These are phyloP conservation scores for Heterobasidion occidentale DNA, from an alignment of 1,284 basidiomycete genomes.

Conservation along the genomic window DNA sequence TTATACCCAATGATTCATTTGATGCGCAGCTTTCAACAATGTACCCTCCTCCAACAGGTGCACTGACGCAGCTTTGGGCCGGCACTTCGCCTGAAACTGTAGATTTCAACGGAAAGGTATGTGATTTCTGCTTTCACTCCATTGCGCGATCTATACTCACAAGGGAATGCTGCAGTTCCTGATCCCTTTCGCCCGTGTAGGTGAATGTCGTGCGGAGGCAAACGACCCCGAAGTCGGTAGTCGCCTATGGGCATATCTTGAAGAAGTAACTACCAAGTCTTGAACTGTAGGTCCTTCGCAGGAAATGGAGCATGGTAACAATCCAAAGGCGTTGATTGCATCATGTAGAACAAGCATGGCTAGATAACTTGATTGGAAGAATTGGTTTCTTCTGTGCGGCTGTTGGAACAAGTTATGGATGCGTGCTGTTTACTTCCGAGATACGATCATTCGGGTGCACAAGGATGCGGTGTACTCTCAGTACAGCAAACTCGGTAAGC, in stretches of 20 bases:
- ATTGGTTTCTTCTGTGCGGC: too few relatives aligned
- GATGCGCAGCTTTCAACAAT: constrained; percentile 6
- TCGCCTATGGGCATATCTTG: constrained; percentile 1
- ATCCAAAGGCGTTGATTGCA: too few relatives aligned
- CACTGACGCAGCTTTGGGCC: constrained; percentile 21
- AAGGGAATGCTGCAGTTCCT: not conserved
- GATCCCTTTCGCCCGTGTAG: not conserved
- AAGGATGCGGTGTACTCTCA: too few relatives aligned
- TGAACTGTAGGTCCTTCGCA: not conserved
- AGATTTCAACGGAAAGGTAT: constrained; percentile 17
- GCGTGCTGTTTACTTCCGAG: too few relatives aligned
- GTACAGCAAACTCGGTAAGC: too few relatives aligned
- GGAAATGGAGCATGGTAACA: too few relatives aligned
- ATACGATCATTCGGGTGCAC: too few relatives aligned
- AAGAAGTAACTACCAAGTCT: not conserved
- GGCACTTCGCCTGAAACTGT: constrained; percentile 18
- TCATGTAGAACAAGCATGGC: too few relatives aligned
- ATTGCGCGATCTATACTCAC: not conserved
- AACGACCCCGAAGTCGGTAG: constrained; percentile 1
- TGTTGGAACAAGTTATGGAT: too few relatives aligned
- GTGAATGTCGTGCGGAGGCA: not conserved
- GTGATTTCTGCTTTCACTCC: not conserved
- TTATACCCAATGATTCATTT: not conserved
- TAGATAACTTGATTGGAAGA: too few relatives aligned
- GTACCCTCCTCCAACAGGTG: constrained; percentile 5